A percentile compares a stretch with the other conserved stretches of the same genome.
phyloP scores from a whole-genome alignment of 208 protist genomes.

The Acanthamoeba sp. region DNA sequence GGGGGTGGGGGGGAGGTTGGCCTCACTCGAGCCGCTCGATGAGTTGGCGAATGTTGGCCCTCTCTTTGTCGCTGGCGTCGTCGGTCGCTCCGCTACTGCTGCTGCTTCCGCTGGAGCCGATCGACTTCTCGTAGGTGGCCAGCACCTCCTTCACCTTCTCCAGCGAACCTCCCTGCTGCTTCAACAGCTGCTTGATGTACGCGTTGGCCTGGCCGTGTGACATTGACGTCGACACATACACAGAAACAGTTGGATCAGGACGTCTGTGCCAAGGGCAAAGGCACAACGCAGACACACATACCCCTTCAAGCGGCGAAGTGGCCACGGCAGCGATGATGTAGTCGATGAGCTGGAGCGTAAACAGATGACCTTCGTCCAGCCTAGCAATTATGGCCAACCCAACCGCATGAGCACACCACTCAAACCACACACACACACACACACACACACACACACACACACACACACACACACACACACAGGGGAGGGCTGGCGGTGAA shows the following conservation, averaged over 20 bases:
- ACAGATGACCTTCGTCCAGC: constrained; percentile 79
- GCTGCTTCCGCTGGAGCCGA: neutral
- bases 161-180: constrained; percentile 31
- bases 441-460: too few relatives aligned
- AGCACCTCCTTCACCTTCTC: constrained; percentile 46
- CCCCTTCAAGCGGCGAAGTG: constrained; percentile 30
- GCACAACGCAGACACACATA: neutral
- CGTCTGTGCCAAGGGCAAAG: neutral
- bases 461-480: neutral
- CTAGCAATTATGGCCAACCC: neutral
- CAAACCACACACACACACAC: too few relatives aligned
- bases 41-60: constrained; percentile 20
- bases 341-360: constrained; percentile 83
- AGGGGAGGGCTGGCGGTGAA: neutral
- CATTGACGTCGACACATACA: neutral
- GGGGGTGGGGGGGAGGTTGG: too few relatives aligned
- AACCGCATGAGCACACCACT: neutral
- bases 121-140: constrained; percentile 6
- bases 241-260: neutral
- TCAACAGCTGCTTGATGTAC: constrained; percentile 65
- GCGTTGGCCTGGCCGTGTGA: neutral
- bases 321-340: constrained; percentile 73
- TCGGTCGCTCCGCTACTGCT: neutral
- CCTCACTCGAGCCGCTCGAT: neutral
- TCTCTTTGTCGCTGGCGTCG: neutral